These are phyloP conservation scores for Stentor coeruleus DNA, from an alignment of 73 alveolate species.

Conservation along the genomic window DNA sequence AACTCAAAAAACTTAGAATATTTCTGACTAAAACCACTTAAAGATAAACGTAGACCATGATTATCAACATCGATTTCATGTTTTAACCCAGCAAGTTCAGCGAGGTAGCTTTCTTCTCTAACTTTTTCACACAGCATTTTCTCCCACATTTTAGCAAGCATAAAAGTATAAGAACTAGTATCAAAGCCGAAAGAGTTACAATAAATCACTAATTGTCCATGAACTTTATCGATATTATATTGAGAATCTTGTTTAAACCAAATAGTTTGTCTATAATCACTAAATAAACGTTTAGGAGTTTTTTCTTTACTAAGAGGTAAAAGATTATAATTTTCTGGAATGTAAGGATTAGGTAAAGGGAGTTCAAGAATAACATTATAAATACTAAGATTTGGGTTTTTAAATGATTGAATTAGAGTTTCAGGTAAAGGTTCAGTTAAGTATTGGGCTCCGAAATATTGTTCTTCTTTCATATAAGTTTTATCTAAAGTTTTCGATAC, in stretches of 20 bases:
- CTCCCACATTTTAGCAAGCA: constrained; percentile 50
- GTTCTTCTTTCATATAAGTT: constrained; percentile 58
- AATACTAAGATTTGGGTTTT: constrained; percentile 39
- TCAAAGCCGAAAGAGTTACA: constrained; percentile 44
- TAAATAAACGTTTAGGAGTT: constrained; percentile 46
- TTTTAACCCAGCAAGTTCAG: constrained; percentile 61
- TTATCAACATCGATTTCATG: constrained; percentile 16
- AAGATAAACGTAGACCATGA: constrained; percentile 35
- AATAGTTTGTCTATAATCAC: constrained; percentile 49
- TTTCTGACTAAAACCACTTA: constrained; percentile 55
- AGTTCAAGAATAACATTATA: constrained; percentile 20
- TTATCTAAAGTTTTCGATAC: constrained; percentile 56
- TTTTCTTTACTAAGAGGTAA: constrained; percentile 45
- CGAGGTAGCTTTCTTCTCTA: constrained; percentile 80
- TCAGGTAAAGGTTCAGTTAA: constrained; percentile 52
- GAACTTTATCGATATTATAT: constrained; percentile 74
- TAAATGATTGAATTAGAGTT: too few relatives aligned
- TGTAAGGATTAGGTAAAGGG: constrained; percentile 52
- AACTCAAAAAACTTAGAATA: constrained; percentile 40
- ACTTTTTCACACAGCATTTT: constrained; percentile 54
- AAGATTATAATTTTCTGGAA: constrained; percentile 73
- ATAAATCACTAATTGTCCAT: constrained; percentile 46
- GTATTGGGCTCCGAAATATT: constrained; percentile 74
- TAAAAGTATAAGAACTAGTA: constrained; percentile 41
- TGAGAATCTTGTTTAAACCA: constrained; percentile 71